Percentiles rank a stretch among this genome's conserved stretches.
These are phyloP conservation scores for Mycoemilia scoparia DNA, from an alignment of 192 early-diverging fungal species.

Conservation along the genomic window DNA sequence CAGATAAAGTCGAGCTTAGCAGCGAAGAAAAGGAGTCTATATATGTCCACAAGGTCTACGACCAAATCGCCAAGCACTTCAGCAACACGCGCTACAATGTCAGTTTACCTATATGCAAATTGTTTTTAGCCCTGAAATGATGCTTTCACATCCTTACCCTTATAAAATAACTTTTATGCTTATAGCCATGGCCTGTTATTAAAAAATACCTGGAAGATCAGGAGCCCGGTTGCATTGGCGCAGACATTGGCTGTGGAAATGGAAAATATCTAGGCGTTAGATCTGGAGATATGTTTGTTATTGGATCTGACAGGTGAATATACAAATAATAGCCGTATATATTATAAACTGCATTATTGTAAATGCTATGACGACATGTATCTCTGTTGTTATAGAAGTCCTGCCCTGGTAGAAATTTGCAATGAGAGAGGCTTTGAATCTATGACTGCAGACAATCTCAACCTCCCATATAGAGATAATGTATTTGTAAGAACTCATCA, in stretches of 20 bases:
- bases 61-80: constrained; percentile 84
- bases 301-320: constrained; percentile 81
- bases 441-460: constrained; percentile 62
- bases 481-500: too few species aligned
- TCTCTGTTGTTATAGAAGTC: too few species aligned
- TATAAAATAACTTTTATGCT: constrained; percentile 7
- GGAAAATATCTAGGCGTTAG: constrained; percentile 94
- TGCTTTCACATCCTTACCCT: not conserved
- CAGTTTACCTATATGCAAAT: constrained; percentile 19
- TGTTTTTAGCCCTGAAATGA: not conserved
- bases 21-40: constrained; percentile 41
- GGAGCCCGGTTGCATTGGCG: constrained; percentile 56
- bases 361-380: constrained; percentile 6
- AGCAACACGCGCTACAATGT: constrained; percentile 92
- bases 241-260: constrained; percentile 94
- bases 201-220: constrained; percentile 53
- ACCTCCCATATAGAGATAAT: constrained; percentile 47
- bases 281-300: constrained; percentile 41
- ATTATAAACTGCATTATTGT: not conserved
- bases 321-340: not conserved
- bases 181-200: constrained; percentile 96
- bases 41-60: constrained; percentile 83
- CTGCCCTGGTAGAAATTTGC: constrained; percentile 59
- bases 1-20: constrained; percentile 14
- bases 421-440: constrained; percentile 55